These are phyloP conservation scores for Backusella morwellensis DNA, from an alignment of 192 early-diverging fungal species.

Conservation along the genomic window DNA sequence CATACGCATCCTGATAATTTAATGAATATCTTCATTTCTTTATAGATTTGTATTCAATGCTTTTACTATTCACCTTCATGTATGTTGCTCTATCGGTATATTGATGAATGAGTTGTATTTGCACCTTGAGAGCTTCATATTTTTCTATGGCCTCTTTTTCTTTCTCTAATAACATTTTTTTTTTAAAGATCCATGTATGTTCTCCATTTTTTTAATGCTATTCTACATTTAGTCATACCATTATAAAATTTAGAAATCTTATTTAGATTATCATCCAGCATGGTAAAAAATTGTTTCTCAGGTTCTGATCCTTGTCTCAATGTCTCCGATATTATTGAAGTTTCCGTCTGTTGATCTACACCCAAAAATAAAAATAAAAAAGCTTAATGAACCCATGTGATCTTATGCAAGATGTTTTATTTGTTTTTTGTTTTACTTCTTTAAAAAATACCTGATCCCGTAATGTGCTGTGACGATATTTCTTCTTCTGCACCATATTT, in stretches of 20 bases:
- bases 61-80: not conserved
- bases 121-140: constrained; percentile 41
- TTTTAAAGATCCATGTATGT: not conserved
- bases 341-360: not conserved
- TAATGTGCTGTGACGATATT: not conserved
- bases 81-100: not conserved
- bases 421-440: not conserved
- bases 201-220: not conserved
- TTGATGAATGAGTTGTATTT: constrained; percentile 38
- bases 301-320: constrained; percentile 20
- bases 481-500: not conserved
- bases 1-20: not conserved
- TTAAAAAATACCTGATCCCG: not conserved
- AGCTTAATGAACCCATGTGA: no score
- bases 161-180: constrained; percentile 31
- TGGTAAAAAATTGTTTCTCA: constrained; percentile 40
- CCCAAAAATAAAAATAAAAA: not conserved
- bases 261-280: constrained; percentile 40
- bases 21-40: not conserved
- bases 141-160: constrained; percentile 44
- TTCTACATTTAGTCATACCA: constrained; percentile 26
- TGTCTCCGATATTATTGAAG: constrained; percentile 2
- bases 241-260: constrained; percentile 44
- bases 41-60: not conserved
- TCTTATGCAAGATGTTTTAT: no score